Conservation (phyloP, 1,139 yeast species). For the Suhomyces terraborum region DNA sequence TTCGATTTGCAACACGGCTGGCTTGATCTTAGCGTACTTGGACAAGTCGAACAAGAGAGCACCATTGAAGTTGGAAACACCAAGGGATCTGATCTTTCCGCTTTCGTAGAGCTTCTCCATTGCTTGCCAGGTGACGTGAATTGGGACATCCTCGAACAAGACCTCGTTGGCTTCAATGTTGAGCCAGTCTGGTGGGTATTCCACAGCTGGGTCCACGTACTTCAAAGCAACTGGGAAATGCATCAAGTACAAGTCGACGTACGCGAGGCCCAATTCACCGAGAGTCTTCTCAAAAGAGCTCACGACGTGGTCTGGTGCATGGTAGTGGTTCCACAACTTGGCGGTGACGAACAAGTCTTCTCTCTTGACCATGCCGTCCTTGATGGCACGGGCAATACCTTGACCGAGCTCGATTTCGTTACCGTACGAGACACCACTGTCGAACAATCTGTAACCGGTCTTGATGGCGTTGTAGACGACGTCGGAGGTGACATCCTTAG, state of each 20-base stretch:
- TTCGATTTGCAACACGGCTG: constrained; percentile 85
- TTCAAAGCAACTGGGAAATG: constrained; percentile 82
- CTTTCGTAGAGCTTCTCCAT: constrained; percentile 58
- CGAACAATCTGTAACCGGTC: constrained; percentile 72
- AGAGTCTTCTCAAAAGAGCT: constrained; percentile 64
- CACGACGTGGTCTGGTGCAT: constrained; percentile 62
- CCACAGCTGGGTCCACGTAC: constrained; percentile 68
- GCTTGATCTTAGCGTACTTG: constrained; percentile 69
- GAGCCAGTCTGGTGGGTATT: constrained; percentile 76
- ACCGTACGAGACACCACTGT: constrained; percentile 79
- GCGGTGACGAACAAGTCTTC: constrained; percentile 76
- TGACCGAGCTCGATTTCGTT: constrained; percentile 75
- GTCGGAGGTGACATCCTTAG: constrained; percentile 55
- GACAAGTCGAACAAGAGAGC: constrained; percentile 72
- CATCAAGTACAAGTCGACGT: constrained; percentile 71
- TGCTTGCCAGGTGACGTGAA: constrained; percentile 79
- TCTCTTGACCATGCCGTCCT: constrained; percentile 68
- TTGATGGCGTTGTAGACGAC: constrained; percentile 68
- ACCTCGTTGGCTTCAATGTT: constrained; percentile 56
- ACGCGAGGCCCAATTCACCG: constrained; percentile 64
- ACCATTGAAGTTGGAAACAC: constrained; percentile 79
- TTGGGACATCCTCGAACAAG: constrained; percentile 67
- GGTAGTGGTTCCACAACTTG: constrained; percentile 80
- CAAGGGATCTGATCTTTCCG: constrained; percentile 75
- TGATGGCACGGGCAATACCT: constrained; percentile 64